phyloP scores from a whole-genome alignment of 2,329 filamentous ascomycete species.

The Rhytidhysteron rufulum region DNA sequence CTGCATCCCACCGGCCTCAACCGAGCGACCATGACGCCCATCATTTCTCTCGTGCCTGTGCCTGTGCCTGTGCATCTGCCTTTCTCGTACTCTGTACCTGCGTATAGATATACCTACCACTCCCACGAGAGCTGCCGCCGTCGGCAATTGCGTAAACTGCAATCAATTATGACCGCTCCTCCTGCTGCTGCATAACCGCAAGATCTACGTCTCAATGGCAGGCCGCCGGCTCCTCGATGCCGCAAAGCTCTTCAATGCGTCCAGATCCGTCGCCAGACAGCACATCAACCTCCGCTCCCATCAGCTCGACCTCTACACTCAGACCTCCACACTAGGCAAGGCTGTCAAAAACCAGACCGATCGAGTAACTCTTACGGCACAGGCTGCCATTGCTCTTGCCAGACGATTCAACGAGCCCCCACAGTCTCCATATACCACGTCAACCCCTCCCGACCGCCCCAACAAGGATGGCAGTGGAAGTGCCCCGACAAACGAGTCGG shows the following conservation, averaged over 20 bases:
- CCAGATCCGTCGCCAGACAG: constrained; percentile 45
- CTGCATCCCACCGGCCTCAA: no score
- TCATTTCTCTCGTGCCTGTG: no score
- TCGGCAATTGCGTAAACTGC: no score
- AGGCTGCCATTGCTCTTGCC: constrained; percentile 58
- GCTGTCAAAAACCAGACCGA: constrained; percentile 60
- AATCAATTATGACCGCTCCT: no score
- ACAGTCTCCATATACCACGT: constrained; percentile 30
- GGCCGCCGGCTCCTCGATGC: constrained; percentile 50
- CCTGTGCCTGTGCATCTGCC: no score
- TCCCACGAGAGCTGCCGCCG: no score
- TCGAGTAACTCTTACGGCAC: constrained; percentile 57
- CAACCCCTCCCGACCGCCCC: constrained; percentile 17
- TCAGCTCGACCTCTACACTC: constrained; percentile 60
- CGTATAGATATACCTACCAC: no score
- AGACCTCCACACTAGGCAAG: constrained; percentile 62
- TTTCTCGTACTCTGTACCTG: no score
- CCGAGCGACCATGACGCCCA: no score
- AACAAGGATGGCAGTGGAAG: constrained; percentile 16
- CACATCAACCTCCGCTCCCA: constrained; percentile 57
- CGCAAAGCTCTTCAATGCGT: constrained; percentile 48
- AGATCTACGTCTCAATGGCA: constrained; percentile 39
- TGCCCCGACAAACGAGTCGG: constrained; percentile 28
- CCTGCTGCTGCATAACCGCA: no score
- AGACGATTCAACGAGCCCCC: constrained; percentile 53